A percentile compares a stretch with the other conserved stretches of the same genome.
Evolutionary conservation across 192 early-diverging fungal genomes (phyloP).

Genomic region (Pilobolus umbonatus): DNA sequence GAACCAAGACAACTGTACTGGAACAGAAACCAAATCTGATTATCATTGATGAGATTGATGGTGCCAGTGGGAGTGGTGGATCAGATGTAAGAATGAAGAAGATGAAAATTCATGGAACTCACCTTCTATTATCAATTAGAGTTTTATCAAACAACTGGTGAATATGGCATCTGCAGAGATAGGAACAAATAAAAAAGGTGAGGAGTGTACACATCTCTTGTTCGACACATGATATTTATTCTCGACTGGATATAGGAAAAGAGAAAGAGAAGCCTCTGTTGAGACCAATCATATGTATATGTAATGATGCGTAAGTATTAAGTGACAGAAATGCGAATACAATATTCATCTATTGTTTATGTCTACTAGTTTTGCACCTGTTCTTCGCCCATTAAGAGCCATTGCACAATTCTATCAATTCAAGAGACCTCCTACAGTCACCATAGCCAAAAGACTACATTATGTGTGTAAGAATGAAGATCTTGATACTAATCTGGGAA

Average conservation of each 20-base stretch:
- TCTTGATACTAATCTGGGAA: constrained; percentile 66
- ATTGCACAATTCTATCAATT: constrained; percentile 74
- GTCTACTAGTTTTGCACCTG: constrained; percentile 70
- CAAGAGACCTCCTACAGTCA: constrained; percentile 52
- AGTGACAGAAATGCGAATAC: background rate
- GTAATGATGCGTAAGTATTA: constrained; percentile 81
- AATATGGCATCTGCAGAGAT: constrained; percentile 48
- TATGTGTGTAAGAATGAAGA: constrained; percentile 78
- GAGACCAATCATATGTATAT: constrained; percentile 97
- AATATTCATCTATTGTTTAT: background rate
- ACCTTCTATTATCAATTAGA: constrained; percentile 33
- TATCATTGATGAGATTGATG: constrained; percentile 97
- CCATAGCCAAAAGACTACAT: constrained; percentile 70
- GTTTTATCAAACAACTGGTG: constrained; percentile 78
- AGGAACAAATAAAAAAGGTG: constrained; percentile 23
- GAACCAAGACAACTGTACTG: constrained; percentile 12
- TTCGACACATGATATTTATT: background rate
- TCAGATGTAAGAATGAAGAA: constrained; percentile 54
- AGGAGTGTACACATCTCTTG: background rate
- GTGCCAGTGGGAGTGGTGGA: constrained; percentile 68
- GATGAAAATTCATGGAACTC: background rate
- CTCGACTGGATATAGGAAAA: background rate
- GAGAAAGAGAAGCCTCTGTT: constrained; percentile 49
- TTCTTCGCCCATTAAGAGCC: constrained; percentile 76
- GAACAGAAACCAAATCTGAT: constrained; percentile 71